Conservation (phyloP, 345 rosid species). For the Linum lewisii region DNA sequence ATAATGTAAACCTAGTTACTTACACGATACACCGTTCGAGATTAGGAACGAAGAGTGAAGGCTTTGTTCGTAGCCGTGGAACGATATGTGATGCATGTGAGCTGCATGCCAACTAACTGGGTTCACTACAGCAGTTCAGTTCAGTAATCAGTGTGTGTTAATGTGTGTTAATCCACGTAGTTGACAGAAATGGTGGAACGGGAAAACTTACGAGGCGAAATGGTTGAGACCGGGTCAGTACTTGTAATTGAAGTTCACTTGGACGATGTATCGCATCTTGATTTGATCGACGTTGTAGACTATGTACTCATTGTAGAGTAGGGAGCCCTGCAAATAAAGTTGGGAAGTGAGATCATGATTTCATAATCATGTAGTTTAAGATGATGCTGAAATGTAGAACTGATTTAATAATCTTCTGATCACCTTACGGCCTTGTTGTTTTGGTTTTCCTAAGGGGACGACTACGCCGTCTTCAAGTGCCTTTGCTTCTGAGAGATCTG, state of each 20-base stretch:
- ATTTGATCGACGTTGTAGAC: constrained; percentile 83
- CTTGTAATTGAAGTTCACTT: constrained; percentile 56
- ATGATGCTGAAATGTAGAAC: neutral
- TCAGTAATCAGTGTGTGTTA: too few species aligned
- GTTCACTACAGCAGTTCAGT: too few species aligned
- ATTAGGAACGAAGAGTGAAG: too few species aligned
- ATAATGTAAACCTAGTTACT: too few species aligned
- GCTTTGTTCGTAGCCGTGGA: too few species aligned
- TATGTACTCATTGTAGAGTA: constrained; percentile 68
- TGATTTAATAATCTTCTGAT: neutral
- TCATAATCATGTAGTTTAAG: too few species aligned
- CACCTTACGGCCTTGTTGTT: constrained; percentile 31
- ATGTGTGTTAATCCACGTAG: too few species aligned
- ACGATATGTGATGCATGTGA: too few species aligned
- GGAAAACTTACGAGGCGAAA: too few species aligned
- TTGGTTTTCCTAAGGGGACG: constrained; percentile 79
- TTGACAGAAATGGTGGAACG: too few species aligned
- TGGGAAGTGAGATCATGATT: neutral
- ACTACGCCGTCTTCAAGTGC: constrained; percentile 49
- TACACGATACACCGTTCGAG: too few species aligned
- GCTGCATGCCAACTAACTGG: too few species aligned
- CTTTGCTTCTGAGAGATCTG: constrained; percentile 49
- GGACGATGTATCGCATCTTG: constrained; percentile 64
- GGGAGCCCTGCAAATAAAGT: constrained; percentile 42
- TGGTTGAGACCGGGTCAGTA: neutral